Base-by-base conservation (phyloP, 495 filamentous ascomycete species). In the Mycothermus thermophilus region DNA sequence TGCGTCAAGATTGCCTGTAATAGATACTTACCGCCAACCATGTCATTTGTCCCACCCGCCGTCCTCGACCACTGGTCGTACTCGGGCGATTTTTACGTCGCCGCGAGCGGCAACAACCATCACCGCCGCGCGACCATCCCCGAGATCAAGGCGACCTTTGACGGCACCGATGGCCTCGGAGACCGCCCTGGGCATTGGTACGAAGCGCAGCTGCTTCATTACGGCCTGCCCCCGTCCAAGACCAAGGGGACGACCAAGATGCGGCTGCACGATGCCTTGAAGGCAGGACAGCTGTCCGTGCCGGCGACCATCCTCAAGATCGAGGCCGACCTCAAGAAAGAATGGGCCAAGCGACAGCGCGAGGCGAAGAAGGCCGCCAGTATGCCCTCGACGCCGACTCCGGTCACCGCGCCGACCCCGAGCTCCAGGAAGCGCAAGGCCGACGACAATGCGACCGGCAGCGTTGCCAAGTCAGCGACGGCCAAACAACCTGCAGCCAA, bases 171-270 rank as follows among this genome's bases (percentile, higher is more conserved):
- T 8, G 31, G 30, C 20, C n/a, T 24, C 10, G 66, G 63, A 30
- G 66, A 74, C 44, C 59, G 57, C 19, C 59, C 65, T 0, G 64
- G 55, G 5, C 69, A 71, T 37, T 75, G 63, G 66, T 75, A 69
- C 32, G 63, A 68, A 35, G 71, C 71, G 3, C 71, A 77, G 34
- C 57, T 75, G 14, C 44, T 73, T 3, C 71, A 78, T 34, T 75
- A 75, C 51, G 71, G 69, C 3, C 48, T 78, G 0, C 58, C 50
- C 11, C 57, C 57, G 1, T 69, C 66, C 24, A 69, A 68, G 43
- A 57, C 55, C 19, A 74, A 76, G 44, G 64, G 64, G 4, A 62
- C 60, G 0, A 70, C 72, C 14, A 67, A 72, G 48, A 67, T 70
- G 60, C 51, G 69, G 19, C 52, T 78, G 4, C 58, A 63, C 20